Conservation (phyloP, 768 basidiomycete species). For the Calocybe gangraenosa region DNA sequence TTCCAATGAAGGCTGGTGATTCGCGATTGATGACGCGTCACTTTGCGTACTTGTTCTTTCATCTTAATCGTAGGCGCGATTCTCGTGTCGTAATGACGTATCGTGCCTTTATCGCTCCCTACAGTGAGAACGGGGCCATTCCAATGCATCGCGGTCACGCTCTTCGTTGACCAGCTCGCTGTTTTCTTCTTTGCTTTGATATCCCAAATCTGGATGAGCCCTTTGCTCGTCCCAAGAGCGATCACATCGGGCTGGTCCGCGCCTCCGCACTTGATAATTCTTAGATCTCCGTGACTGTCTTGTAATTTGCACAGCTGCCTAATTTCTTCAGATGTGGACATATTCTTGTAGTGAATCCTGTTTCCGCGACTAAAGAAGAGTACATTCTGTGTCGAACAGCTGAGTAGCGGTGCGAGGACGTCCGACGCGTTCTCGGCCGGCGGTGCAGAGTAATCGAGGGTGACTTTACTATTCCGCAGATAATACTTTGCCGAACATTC, state of each 20-base stretch:
- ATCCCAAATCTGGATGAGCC: conserved; percentile 74
- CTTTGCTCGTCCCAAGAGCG: conserved; percentile 59
- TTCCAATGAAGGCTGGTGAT: conserved; percentile 70
- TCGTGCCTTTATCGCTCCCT: conserved; percentile 64
- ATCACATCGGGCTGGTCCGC: conserved; percentile 35
- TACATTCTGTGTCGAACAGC: conserved; percentile 39
- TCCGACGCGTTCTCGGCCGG: conserved; percentile 8
- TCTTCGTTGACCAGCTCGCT: conserved; percentile 50
- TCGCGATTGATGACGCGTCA: conserved; percentile 63
- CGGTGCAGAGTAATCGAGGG: conserved; percentile 28
- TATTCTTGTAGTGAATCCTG: conserved; percentile 49
- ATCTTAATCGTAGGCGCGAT: conserved; percentile 30
- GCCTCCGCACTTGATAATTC: conserved; percentile 37
- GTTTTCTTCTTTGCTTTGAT: conserved; percentile 50
- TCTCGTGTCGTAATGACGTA: conserved; percentile 42
- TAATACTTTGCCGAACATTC: conserved; percentile 30
- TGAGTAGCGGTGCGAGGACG: conserved; percentile 24
- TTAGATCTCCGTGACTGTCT: conserved; percentile 41
- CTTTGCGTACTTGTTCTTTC: conserved; percentile 61
- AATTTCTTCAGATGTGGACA: conserved; percentile 36
- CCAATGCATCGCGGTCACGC: conserved; percentile 65
- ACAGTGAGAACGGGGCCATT: conserved; percentile 59
- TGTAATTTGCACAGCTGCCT: conserved; percentile 48
- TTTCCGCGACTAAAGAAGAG: conserved; percentile 52
- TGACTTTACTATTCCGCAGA: conserved; percentile 28